Evolutionary conservation across 305 asterid genomes (phyloP), one percentile per base, ranked within the genome.

Genomic region (Fraxinus platypoda): DNA sequence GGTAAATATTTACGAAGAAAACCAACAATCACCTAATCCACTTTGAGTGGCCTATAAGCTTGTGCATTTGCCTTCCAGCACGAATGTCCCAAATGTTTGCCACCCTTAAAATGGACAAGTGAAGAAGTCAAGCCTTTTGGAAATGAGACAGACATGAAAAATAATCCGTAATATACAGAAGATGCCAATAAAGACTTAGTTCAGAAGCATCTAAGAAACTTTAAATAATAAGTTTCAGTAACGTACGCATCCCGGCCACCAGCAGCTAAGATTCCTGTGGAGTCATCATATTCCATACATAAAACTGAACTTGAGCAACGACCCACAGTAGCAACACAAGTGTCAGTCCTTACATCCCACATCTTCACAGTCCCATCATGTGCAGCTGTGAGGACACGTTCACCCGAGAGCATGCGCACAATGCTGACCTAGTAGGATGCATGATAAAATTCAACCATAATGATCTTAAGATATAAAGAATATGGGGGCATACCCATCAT

Each of bases 301-400:
- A 95, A 97, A 86, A 95, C 87, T 82, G 98, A 97, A 90, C 97
- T 90, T 19, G 96, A 87, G 89, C 93, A 92, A 78, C 95, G 97
- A 64, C 98, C 99, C 84, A 95, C 97, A 3, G 98, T 95, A 80
- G 98, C 99, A 83, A 95, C 99, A 90, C 99, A 95, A 79, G 99
- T 85, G 86, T 95, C 99, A 30, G 97, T 95, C 79, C 99, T 91
- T 62, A 95, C 99, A 85, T 95, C 99, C 99, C 99, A 95, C 99
- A 95, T 95, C 91, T 93, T 95, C 86, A 95, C 93, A 84, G 97
- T 93, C 76, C 99, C 99, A 86, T 95, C 99, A 90, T 94, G 97
- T 83, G 94, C 93, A 79, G 99, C 99, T 49, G 99, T 87, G 85
- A 95, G 94, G 85, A 95, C 99, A 86, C 99, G 97, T 88, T 94